These are phyloP conservation scores for Candida tammaniensis DNA, from an alignment of 805 yeast species.

Conservation along the genomic window DNA sequence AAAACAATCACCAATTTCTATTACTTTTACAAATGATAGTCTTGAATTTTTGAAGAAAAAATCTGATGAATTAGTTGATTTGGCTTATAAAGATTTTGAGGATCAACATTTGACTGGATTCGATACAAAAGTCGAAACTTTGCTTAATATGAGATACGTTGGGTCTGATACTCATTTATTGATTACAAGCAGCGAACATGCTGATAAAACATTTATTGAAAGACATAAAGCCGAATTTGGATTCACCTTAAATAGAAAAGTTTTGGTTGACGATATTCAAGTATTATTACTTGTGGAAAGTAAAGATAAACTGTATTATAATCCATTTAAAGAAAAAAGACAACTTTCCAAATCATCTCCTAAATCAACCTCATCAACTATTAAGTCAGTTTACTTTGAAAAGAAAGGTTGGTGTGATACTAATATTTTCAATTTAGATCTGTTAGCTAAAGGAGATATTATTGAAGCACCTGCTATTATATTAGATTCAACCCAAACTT, in stretches of 20 bases:
- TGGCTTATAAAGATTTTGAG: constrained; percentile 36
- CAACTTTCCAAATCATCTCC: neutral
- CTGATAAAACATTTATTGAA: constrained; percentile 21
- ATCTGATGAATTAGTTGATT: constrained; percentile 41
- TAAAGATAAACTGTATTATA: constrained; percentile 44
- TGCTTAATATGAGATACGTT: constrained; percentile 72
- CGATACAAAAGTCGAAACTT: constrained; percentile 56
- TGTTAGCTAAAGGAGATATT: constrained; percentile 19
- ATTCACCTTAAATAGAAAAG: constrained; percentile 31
- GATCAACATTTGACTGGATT: constrained; percentile 50
- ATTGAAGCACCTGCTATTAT: constrained; percentile 32
- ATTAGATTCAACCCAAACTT: constrained; percentile 33
- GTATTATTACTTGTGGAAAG: constrained; percentile 61
- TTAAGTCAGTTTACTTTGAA: constrained; percentile 25
- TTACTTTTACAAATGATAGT: constrained; percentile 18
- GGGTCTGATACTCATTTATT: constrained; percentile 90
- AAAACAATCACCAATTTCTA: constrained; percentile 34
- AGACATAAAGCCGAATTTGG: constrained; percentile 37
- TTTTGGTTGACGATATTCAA: constrained; percentile 38
- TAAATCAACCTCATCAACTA: neutral
- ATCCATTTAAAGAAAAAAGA: constrained; percentile 45
- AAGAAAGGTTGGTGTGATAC: constrained; percentile 28
- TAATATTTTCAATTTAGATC: constrained; percentile 19
- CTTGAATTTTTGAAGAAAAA: constrained; percentile 42
- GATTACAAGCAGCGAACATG: constrained; percentile 42